phyloP scores from a whole-genome alignment of 2,329 filamentous ascomycete species.

The Phialophora verrucosa region DNA sequence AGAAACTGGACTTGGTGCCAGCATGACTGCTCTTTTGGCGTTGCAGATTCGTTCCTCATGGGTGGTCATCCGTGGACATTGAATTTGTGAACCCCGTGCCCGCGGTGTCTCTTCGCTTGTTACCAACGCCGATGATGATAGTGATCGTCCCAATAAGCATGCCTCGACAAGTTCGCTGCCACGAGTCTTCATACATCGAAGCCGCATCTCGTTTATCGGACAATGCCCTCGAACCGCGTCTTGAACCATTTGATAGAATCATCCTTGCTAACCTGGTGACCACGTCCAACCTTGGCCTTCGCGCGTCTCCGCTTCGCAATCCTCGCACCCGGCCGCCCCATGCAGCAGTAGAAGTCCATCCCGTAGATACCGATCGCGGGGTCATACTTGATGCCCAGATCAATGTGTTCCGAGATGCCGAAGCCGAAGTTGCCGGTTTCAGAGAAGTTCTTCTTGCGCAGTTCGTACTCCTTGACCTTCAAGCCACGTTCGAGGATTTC shows the following conservation, averaged over 20 bases:
- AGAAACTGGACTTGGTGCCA: neutral
- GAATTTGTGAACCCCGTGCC: neutral
- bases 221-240: conserved; percentile 96
- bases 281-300: conserved; percentile 83
- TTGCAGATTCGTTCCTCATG: neutral
- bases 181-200: neutral
- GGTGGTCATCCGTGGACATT: neutral
- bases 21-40: neutral
- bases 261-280: conserved; percentile 89
- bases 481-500: conserved; percentile 99
- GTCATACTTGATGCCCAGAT: conserved; percentile 99
- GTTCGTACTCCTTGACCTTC: conserved; percentile 99
- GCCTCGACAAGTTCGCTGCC: neutral
- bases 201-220: conserved; percentile 72
- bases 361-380: conserved; percentile 98
- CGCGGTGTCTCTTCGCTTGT: neutral
- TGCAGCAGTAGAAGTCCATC: conserved; percentile 99
- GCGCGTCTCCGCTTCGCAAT: conserved; percentile 92
- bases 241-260: conserved; percentile 99
- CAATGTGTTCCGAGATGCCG: conserved; percentile 99
- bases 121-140: neutral
- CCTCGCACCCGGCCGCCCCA: conserved; percentile 98
- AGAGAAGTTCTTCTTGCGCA: conserved; percentile 99
- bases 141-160: neutral
- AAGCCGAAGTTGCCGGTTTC: conserved; percentile 99